phyloP scores from a whole-genome alignment of 1,139 yeast species.

The Suhomyces bribrorum region DNA sequence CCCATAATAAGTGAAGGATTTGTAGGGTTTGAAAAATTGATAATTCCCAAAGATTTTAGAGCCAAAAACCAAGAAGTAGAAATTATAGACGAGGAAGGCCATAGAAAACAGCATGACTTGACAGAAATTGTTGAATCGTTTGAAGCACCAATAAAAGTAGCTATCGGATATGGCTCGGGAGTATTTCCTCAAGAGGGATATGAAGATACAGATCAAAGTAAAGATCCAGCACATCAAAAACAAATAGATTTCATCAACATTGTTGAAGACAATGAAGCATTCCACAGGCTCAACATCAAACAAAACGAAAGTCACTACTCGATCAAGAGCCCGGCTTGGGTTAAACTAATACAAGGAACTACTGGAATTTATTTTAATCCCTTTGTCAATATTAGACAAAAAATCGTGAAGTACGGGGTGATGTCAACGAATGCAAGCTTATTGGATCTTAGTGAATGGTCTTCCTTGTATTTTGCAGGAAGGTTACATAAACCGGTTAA shows the following conservation, averaged over 20 bases:
- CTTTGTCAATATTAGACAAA: slow-evolving; percentile 59
- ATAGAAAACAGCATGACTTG: slow-evolving; percentile 34
- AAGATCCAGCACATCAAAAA: slow-evolving; percentile 30
- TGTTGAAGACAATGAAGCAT: slow-evolving; percentile 68
- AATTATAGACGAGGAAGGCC: slow-evolving; percentile 37
- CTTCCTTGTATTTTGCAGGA: slow-evolving; percentile 85
- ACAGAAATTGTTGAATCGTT: slow-evolving; percentile 56
- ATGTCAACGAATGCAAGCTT: slow-evolving; percentile 62
- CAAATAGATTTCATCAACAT: slow-evolving; percentile 90
- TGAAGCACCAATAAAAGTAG: slow-evolving; percentile 67
- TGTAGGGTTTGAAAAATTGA: slow-evolving; percentile 27
- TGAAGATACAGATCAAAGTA: slow-evolving; percentile 22
- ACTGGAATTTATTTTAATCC: slow-evolving; percentile 91
- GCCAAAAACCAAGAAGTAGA: slow-evolving; percentile 55
- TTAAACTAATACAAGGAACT: slow-evolving; percentile 72
- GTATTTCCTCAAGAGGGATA: slow-evolving; percentile 79
- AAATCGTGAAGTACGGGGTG: slow-evolving; percentile 82
- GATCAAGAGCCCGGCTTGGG: slow-evolving; percentile 41
- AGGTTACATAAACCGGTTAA: slow-evolving; percentile 93
- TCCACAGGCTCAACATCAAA: slow-evolving; percentile 72
- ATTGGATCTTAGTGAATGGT: slow-evolving; percentile 79
- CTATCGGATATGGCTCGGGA: slow-evolving; percentile 95
- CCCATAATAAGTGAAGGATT: slow-evolving; percentile 33
- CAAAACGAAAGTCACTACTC: slow-evolving; percentile 71
- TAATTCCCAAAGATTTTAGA: slow-evolving; percentile 25